phyloP scores from a whole-genome alignment of 1,284 basidiomycete genomes.

The Ceratobasidium papillatum region DNA sequence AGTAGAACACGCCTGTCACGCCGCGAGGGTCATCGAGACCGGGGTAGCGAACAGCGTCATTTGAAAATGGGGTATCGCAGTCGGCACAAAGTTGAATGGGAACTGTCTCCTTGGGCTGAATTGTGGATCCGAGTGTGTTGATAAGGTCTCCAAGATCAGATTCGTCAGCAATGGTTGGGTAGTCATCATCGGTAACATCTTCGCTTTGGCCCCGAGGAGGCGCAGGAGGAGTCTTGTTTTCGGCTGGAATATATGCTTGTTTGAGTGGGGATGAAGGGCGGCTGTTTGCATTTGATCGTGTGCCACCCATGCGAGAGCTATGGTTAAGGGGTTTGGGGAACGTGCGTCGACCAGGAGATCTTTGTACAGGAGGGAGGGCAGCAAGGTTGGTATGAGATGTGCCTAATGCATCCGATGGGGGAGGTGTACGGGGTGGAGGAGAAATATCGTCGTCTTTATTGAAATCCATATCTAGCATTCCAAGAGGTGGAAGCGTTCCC shows the following conservation, averaged over 20 bases:
- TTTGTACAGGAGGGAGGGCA: slow-evolving; percentile 32
- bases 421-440: slow-evolving; percentile 37
- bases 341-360: slow-evolving; percentile 34
- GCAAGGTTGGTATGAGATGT: slow-evolving; percentile 38
- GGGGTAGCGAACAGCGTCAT: slow-evolving; percentile 83
- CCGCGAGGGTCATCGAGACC: slow-evolving; percentile 61
- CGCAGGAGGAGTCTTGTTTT: slow-evolving; percentile 4
- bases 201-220: neutral
- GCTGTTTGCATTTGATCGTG: slow-evolving; percentile 18
- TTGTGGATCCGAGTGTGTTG: slow-evolving; percentile 34
- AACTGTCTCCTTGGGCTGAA: slow-evolving; percentile 36
- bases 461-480: slow-evolving; percentile 38
- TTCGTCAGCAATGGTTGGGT: slow-evolving; percentile 36
- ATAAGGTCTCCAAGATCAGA: slow-evolving; percentile 35
- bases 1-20: slow-evolving; percentile 63
- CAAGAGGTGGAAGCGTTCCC: slow-evolving; percentile 18
- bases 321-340: slow-evolving; percentile 37
- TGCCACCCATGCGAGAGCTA: slow-evolving; percentile 31
- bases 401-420: slow-evolving; percentile 31
- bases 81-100: slow-evolving; percentile 47
- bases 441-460: slow-evolving; percentile 37
- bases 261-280: slow-evolving; percentile 38
- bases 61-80: slow-evolving; percentile 73
- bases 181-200: slow-evolving; percentile 19
- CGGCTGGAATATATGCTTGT: slow-evolving; percentile 30